Percentiles rank a stretch among this genome's conserved stretches.
Evolutionary conservation across 2,329 filamentous ascomycete genomes (phyloP).

Genomic region (Curvularia spicifera): DNA sequence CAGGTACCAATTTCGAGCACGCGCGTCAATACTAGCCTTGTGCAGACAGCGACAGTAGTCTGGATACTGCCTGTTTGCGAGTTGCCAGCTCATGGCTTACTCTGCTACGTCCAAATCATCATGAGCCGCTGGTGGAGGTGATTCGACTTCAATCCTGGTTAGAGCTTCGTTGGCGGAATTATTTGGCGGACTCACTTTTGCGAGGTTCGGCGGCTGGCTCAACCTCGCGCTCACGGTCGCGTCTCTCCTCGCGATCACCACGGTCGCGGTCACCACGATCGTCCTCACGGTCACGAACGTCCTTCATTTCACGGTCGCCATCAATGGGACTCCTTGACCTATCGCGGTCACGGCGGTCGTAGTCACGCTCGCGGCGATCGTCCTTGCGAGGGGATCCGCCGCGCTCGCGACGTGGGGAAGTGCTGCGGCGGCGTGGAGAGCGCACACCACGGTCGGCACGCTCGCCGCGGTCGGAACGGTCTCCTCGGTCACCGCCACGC

Average conservation of each 20-base stretch:
- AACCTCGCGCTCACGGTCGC: constrained; percentile 65
- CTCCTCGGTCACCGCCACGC: constrained; percentile 66
- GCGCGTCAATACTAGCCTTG: constrained; percentile 25
- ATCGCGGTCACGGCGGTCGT: constrained; percentile 73
- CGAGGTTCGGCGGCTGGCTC: constrained; percentile 85
- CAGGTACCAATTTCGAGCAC: constrained; percentile 31
- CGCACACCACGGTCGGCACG: constrained; percentile 75
- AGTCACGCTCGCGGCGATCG: constrained; percentile 66
- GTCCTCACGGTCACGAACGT: constrained; percentile 66
- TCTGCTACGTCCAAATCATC: constrained; percentile 97
- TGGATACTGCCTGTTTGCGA: constrained; percentile 18
- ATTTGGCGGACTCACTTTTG: constrained; percentile 69
- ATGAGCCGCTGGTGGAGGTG: constrained; percentile 75
- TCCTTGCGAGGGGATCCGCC: constrained; percentile 84
- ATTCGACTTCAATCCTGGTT: constrained; percentile 65
- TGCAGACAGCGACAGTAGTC: constrained; percentile 24
- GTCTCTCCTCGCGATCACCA: constrained; percentile 56
- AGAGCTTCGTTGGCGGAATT: constrained; percentile 29
- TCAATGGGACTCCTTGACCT: constrained; percentile 67
- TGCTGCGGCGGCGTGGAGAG: constrained; percentile 58
- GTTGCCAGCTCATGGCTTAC: constrained; percentile 46
- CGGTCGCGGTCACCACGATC: constrained; percentile 60
- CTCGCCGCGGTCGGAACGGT: constrained; percentile 66
- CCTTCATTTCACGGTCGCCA: constrained; percentile 60
- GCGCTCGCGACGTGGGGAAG: constrained; percentile 62